Evolutionary conservation across 139 green algal species (phyloP), one percentile per base, ranked within the genome.

Genomic region (Edaphochlamys debaryana): DNA sequence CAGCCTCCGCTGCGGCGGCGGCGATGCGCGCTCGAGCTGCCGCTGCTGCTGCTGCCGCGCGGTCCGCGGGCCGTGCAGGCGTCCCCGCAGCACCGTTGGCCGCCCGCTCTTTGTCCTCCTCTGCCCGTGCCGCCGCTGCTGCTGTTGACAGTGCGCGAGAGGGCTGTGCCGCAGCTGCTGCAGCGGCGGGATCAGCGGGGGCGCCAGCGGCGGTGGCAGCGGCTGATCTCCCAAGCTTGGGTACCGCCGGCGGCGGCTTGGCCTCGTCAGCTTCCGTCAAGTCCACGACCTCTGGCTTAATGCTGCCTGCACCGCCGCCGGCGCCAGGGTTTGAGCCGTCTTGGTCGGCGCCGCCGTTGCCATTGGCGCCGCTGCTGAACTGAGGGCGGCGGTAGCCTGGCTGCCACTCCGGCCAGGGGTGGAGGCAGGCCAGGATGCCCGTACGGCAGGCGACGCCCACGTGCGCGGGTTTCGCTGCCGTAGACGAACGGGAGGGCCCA

Each of bases 361-460:
- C 71, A 36, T 34, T 32, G 48, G 34, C 30, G 34, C 13, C n/a
- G 50, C 34, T 48, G 71, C 32, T 48, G 34, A 32, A 50, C 36
- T 37, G 8, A 7, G 20, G 11, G 37, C 27, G 37, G 38, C 66
- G 0, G 32, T 34, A 72, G 23, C 41, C 60, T 9, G 34, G 34
- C 4, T 4, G 17, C 64, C 77, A 83, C 36, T 75, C 38, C 19
- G n/a, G 38, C 77, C 77, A 83, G 4, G 42, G 64, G 27, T 83
- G 66, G 4, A 83, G 45, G 64, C 77, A 83, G 9, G 37, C n/a
- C 5, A 83, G 19, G 27, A 83, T 66, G 64, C 63, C 63, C 0
- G 64, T 83, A 58, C 77, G 77, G 29, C 37, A 42, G 3, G 77
- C 77, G 42, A 83, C 77, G 4, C 77, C 77, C 11, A 82, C 75